A percentile compares a stretch with the other conserved stretches of the same genome.
Evolutionary conservation across 1,139 yeast species (phyloP).

Genomic region (Candida sp.): DNA sequence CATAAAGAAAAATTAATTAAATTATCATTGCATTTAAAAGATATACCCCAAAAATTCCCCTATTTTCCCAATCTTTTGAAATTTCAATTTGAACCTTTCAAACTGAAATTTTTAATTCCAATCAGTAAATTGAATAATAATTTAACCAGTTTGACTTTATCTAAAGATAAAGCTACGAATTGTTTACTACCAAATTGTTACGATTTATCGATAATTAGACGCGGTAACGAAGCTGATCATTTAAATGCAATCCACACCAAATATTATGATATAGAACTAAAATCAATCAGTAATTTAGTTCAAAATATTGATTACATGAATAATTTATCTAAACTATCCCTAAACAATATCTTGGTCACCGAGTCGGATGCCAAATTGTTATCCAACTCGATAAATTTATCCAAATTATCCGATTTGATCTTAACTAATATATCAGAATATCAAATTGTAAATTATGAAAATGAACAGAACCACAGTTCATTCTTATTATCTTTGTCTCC

Average conservation of each 20-base stretch:
- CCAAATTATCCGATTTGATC: constrained; percentile 17
- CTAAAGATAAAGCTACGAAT: constrained; percentile 11
- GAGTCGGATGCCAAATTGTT: constrained; percentile 21
- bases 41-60: constrained; percentile 20
- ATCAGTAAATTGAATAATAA: constrained; percentile 12
- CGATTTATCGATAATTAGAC: constrained; percentile 8
- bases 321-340: constrained; percentile 18
- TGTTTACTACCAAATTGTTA: constrained; percentile 14
- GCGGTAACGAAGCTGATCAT: neutral
- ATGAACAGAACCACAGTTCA: constrained; percentile 14
- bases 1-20: constrained; percentile 14
- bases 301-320: constrained; percentile 9
- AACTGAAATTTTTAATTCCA: constrained; percentile 14
- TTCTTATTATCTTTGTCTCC: constrained; percentile 26
- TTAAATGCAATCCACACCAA: constrained; percentile 3
- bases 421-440: constrained; percentile 28
- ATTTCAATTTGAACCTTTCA: constrained; percentile 29
- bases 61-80: constrained; percentile 22
- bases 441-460: constrained; percentile 8
- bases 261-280: constrained; percentile 11
- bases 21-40: constrained; percentile 23
- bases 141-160: constrained; percentile 16
- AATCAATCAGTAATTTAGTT: constrained; percentile 13
- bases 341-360: constrained; percentile 24
- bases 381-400: constrained; percentile 16